Conservation (phyloP, 768 basidiomycete genomes). For the Lentinus tigrinus region DNA sequence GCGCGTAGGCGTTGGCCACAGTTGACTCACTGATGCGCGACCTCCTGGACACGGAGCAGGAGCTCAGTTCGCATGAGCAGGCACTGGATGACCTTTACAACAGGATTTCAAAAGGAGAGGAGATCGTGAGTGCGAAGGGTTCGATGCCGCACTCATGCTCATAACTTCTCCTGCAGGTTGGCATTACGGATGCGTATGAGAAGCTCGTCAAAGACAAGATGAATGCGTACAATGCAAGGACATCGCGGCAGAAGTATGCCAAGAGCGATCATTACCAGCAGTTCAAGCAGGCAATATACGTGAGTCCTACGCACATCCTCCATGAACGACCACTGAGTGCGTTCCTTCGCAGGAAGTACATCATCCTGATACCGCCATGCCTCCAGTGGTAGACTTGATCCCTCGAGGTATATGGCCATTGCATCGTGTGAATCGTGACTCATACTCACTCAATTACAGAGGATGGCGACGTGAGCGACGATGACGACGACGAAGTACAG, state of each 20-base stretch:
- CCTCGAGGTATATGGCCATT: slow-evolving; percentile 52
- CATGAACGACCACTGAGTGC: not conserved
- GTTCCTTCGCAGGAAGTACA: slow-evolving; percentile 56
- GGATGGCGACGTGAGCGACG: slow-evolving; percentile 76
- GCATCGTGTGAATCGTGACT: not conserved
- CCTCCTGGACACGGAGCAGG: slow-evolving; percentile 63
- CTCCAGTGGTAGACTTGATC: slow-evolving; percentile 73
- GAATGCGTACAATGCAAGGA: slow-evolving; percentile 54
- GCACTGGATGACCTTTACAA: slow-evolving; percentile 58
- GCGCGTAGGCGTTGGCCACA: slow-evolving; percentile 48
- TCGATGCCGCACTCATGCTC: not conserved
- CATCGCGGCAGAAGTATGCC: slow-evolving; percentile 77
- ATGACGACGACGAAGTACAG: slow-evolving; percentile 80
- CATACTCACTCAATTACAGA: slow-evolving; percentile 42
- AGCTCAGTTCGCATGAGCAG: slow-evolving; percentile 56
- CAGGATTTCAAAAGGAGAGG: slow-evolving; percentile 50
- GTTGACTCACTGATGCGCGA: slow-evolving; percentile 69
- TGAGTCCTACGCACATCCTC: slow-evolving; percentile 34
- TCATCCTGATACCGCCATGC: slow-evolving; percentile 67
- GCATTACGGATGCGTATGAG: slow-evolving; percentile 52
- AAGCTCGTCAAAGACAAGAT: slow-evolving; percentile 40
- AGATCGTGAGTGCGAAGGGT: slow-evolving; percentile 48
- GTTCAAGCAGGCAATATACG: slow-evolving; percentile 70
- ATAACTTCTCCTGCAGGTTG: slow-evolving; percentile 37
- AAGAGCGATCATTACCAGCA: slow-evolving; percentile 55